Conservation (phyloP, 2,329 filamentous ascomycete genomes). For the Aspergillus sp. region DNA sequence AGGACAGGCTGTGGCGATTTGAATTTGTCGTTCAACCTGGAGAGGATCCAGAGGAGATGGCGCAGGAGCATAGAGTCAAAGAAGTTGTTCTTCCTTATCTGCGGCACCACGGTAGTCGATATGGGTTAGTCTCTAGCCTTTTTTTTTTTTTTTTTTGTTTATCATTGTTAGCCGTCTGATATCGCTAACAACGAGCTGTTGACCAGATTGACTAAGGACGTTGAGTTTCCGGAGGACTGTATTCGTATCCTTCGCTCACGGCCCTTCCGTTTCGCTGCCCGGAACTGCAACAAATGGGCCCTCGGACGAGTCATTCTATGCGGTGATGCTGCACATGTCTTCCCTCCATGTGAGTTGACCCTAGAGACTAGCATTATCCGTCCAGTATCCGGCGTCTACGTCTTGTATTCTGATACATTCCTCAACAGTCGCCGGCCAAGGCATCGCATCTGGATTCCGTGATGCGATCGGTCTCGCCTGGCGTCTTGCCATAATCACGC, state of each 20-base stretch:
- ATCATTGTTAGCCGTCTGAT: no score
- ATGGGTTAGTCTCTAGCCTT: slow-evolving; percentile 5
- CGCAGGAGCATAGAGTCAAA: slow-evolving; percentile 26
- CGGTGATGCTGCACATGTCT: slow-evolving; percentile 54
- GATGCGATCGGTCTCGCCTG: slow-evolving; percentile 40
- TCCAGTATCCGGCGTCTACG: no score
- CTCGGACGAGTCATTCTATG: slow-evolving; percentile 43
- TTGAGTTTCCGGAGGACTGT: slow-evolving; percentile 47
- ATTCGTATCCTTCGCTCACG: slow-evolving; percentile 48
- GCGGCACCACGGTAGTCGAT: slow-evolving; percentile 18
- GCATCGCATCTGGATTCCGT: slow-evolving; percentile 43
- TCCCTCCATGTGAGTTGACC: slow-evolving; percentile 45
- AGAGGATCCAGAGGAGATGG: slow-evolving; percentile 32
- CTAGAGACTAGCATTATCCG: not conserved
- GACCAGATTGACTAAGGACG: slow-evolving; percentile 23
- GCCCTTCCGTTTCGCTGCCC: slow-evolving; percentile 48
- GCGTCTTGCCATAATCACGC: slow-evolving; percentile 28
- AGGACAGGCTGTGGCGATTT: slow-evolving; percentile 42
- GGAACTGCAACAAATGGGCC: slow-evolving; percentile 50
- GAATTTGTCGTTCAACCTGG: slow-evolving; percentile 33
- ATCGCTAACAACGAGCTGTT: not conserved
- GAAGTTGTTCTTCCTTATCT: slow-evolving; percentile 32
- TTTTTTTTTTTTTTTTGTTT: not conserved
- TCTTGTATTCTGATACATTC: not conserved
- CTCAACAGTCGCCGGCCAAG: slow-evolving; percentile 40